phyloP scores from a whole-genome alignment of 805 yeast species.

The Yarrowia keelungensis region DNA sequence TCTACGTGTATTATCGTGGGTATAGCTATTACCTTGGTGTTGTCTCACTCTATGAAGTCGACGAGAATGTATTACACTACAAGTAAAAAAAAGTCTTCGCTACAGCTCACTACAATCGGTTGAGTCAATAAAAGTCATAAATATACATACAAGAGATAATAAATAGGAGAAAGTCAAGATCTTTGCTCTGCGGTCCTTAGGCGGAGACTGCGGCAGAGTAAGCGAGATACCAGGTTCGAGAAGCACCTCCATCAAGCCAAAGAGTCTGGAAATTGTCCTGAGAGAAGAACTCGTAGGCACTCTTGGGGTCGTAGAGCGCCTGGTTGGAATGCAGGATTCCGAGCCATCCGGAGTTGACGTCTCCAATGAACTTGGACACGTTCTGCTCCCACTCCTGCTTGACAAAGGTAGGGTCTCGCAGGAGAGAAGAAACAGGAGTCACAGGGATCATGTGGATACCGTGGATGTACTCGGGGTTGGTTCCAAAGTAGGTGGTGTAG shows the following conservation, averaged over 20 bases:
- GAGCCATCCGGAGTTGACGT: slow-evolving; percentile 60
- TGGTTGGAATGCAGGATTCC: slow-evolving; percentile 74
- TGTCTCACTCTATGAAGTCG: too few species aligned
- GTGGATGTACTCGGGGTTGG: slow-evolving; percentile 68
- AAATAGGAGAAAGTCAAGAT: slow-evolving; percentile 18
- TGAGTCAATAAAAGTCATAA: background rate
- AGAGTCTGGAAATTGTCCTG: slow-evolving; percentile 59
- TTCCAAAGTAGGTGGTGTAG: slow-evolving; percentile 77
- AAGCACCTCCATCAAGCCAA: slow-evolving; percentile 82
- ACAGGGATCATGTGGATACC: slow-evolving; percentile 84
- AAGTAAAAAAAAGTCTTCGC: too few species aligned
- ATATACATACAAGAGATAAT: slow-evolving; percentile 11
- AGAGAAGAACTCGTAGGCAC: slow-evolving; percentile 69
- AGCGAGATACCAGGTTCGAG: slow-evolving; percentile 84
- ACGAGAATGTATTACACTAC: too few species aligned
- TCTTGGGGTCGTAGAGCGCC: slow-evolving; percentile 73
- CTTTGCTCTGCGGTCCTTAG: slow-evolving; percentile 5
- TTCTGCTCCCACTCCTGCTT: slow-evolving; percentile 65
- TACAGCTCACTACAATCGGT: background rate
- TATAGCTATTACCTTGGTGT: too few species aligned
- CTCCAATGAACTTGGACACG: slow-evolving; percentile 57
- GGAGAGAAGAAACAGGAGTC: slow-evolving; percentile 65
- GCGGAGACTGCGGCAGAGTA: slow-evolving; percentile 57
- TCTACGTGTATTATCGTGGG: too few species aligned
- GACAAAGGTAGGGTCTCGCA: slow-evolving; percentile 60